These are phyloP conservation scores for Diddensiella transvaalensis DNA, from an alignment of 805 yeast genomes.

Conservation along the genomic window DNA sequence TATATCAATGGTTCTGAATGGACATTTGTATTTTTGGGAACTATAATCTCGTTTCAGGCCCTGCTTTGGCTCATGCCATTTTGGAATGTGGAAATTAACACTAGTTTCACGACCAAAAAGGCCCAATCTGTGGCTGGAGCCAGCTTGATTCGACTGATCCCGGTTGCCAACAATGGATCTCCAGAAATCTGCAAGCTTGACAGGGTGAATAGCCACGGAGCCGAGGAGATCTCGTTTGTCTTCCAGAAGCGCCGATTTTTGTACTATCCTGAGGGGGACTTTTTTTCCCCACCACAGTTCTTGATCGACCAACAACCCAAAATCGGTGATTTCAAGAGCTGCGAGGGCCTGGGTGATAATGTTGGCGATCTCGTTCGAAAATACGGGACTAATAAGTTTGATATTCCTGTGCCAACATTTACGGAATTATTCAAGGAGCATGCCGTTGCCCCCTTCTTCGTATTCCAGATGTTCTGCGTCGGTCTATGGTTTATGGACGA, in stretches of 20 bases:
- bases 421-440: slow-evolving; percentile 90
- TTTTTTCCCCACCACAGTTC: slow-evolving; percentile 80
- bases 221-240: slow-evolving; percentile 62
- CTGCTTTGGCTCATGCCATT: slow-evolving; percentile 86
- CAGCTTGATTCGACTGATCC: slow-evolving; percentile 65
- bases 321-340: slow-evolving; percentile 52
- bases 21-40: slow-evolving; percentile 85
- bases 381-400: slow-evolving; percentile 85
- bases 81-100: slow-evolving; percentile 76
- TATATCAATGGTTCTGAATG: slow-evolving; percentile 90
- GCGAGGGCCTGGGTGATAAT: slow-evolving; percentile 46
- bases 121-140: slow-evolving; percentile 61
- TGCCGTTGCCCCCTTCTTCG: slow-evolving; percentile 97
- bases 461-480: slow-evolving; percentile 93
- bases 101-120: slow-evolving; percentile 61
- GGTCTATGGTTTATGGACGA: slow-evolving; percentile 96
- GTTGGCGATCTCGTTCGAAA: slow-evolving; percentile 44
- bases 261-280: slow-evolving; percentile 48
- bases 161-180: slow-evolving; percentile 82
- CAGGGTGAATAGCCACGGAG: slow-evolving; percentile 53
- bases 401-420: slow-evolving; percentile 93
- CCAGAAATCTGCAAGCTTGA: slow-evolving; percentile 70
- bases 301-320: slow-evolving; percentile 51
- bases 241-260: slow-evolving; percentile 92
- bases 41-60: slow-evolving; percentile 67